Evolutionary conservation across 306 rosid genomes (phyloP).

Genomic region (Quercus engelmannii): DNA sequence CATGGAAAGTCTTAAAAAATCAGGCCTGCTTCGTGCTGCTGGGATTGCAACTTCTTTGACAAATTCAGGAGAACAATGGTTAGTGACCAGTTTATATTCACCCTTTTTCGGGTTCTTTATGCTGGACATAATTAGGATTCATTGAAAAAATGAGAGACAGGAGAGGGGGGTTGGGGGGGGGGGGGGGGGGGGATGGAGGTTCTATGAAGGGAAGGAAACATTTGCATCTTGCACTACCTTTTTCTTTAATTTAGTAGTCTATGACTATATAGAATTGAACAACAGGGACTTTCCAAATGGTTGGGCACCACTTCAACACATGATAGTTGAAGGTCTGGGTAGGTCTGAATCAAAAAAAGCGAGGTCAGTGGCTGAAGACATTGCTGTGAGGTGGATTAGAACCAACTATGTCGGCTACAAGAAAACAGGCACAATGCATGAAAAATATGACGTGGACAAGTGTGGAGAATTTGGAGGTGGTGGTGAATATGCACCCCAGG

Average conservation of each 20-base stretch:
- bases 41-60: too few species aligned
- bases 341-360: conserved; percentile 68
- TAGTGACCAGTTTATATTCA: too few species aligned
- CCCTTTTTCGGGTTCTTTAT: too few species aligned
- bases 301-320: conserved; percentile 88
- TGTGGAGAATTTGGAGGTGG: conserved; percentile 78
- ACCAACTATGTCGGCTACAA: conserved; percentile 64
- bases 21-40: too few species aligned
- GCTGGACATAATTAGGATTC: too few species aligned
- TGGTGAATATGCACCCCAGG: conserved; percentile 79
- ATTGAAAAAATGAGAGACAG: too few species aligned
- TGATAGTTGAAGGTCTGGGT: conserved; percentile 77
- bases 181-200: too few species aligned
- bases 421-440: conserved; percentile 73
- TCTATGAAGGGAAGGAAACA: not conserved
- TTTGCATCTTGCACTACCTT: not conserved
- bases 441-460: conserved; percentile 63
- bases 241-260: not conserved
- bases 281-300: conserved; percentile 87
- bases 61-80: too few species aligned
- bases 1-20: too few species aligned
- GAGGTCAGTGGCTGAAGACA: conserved; percentile 57
- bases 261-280: not conserved
- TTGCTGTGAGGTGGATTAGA: conserved; percentile 69
- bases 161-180: too few species aligned